These are phyloP conservation scores for Lentinula sp. DNA, from an alignment of 768 basidiomycete genomes.

Conservation along the genomic window DNA sequence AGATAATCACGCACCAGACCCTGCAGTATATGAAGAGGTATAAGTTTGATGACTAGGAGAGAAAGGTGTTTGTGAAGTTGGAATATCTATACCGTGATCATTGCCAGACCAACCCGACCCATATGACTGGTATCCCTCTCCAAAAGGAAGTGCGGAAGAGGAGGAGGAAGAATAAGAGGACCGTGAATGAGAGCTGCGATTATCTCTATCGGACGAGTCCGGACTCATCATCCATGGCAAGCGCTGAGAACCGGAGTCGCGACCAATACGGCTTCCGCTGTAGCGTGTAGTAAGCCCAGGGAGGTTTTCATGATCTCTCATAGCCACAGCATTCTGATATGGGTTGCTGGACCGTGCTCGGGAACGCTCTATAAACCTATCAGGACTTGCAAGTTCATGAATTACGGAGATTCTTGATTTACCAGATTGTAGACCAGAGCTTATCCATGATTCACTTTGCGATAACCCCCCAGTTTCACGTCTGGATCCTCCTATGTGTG, in stretches of 20 bases:
- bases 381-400: neutral
- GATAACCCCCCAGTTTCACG: neutral
- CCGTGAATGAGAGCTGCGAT: constrained; percentile 22
- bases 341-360: constrained; percentile 31
- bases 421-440: neutral
- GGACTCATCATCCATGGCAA: constrained; percentile 21
- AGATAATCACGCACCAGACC: neutral
- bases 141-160: constrained; percentile 9
- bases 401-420: neutral
- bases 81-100: neutral
- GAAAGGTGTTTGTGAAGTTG: neutral
- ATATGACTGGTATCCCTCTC: constrained; percentile 32
- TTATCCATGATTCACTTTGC: constrained; percentile 2
- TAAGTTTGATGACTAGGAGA: constrained; percentile 1
- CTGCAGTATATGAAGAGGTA: neutral
- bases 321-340: constrained; percentile 17
- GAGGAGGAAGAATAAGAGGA: constrained; percentile 23
- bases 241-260: constrained; percentile 26
- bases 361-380: constrained; percentile 22
- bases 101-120: constrained; percentile 29
- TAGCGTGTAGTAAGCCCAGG: constrained; percentile 7
- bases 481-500: neutral
- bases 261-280: constrained; percentile 3
- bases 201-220: constrained; percentile 19
- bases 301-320: constrained; percentile 10